Conservation (phyloP, 1,284 basidiomycete genomes). For the Leccinum griseonigrum region DNA sequence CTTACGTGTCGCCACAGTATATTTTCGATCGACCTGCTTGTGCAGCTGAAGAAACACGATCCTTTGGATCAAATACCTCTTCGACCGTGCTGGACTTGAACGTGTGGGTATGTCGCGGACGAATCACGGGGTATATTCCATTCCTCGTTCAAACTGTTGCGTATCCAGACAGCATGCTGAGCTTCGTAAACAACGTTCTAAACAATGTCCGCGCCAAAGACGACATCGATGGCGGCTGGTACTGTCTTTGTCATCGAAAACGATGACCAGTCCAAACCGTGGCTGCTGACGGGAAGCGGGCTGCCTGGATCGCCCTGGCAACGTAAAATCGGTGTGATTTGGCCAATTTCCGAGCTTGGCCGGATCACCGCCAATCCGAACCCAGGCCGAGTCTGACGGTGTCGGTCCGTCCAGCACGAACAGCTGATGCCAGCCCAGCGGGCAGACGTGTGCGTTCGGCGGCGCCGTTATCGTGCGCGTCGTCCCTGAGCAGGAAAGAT, state of each 20-base stretch:
- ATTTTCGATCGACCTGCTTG: background rate
- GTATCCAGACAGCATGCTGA: slow-evolving; percentile 67
- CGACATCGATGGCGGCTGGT: slow-evolving; percentile 45
- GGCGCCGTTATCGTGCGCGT: slow-evolving; percentile 68
- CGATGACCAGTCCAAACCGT: slow-evolving; percentile 64
- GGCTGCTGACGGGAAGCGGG: slow-evolving; percentile 14
- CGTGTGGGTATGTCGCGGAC: slow-evolving; percentile 59
- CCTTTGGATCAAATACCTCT: slow-evolving; percentile 43
- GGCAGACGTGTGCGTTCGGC: slow-evolving; percentile 62
- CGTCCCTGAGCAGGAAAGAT: slow-evolving; percentile 59
- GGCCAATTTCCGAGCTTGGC: slow-evolving; percentile 67
- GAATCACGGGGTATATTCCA: slow-evolving; percentile 49
- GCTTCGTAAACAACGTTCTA: slow-evolving; percentile 80
- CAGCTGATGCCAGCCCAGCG: slow-evolving; percentile 74
- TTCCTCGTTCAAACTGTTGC: slow-evolving; percentile 17
- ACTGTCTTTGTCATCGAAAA: background rate
- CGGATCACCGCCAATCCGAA: slow-evolving; percentile 75
- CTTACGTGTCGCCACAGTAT: background rate
- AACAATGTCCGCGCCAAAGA: slow-evolving; percentile 74
- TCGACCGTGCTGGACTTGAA: slow-evolving; percentile 60
- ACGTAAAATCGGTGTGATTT: slow-evolving; percentile 56
- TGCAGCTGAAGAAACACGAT: background rate
- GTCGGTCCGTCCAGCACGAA: slow-evolving; percentile 74
- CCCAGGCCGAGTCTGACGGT: slow-evolving; percentile 69
- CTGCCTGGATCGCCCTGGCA: slow-evolving; percentile 41